Evolutionary conservation across 345 rosid species (phyloP).

Genomic region (Bruguiera sexangula): DNA sequence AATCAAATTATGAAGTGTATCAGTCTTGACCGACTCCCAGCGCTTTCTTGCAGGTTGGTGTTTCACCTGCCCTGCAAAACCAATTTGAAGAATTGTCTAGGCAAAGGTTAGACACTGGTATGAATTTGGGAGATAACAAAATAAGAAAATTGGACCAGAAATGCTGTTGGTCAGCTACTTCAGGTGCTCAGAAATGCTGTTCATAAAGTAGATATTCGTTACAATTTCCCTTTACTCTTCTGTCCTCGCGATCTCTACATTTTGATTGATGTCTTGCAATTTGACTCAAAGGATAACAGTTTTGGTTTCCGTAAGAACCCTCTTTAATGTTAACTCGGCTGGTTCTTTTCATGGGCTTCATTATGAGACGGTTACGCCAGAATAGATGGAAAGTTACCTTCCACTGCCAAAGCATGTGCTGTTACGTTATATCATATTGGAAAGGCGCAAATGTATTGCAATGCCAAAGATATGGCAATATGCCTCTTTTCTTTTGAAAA

Average conservation of each 20-base stretch:
- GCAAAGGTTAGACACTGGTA: constrained; percentile 32
- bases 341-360: neutral
- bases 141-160: constrained; percentile 42
- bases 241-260: neutral
- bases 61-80: constrained; percentile 63
- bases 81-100: constrained; percentile 66
- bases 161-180: constrained; percentile 79
- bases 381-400: no score
- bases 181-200: constrained; percentile 73
- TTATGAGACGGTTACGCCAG: neutral
- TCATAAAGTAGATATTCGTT: constrained; percentile 49
- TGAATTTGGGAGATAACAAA: constrained; percentile 36
- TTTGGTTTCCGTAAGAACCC: neutral
- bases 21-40: neutral
- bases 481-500: no score
- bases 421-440: neutral
- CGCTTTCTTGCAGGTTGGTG: constrained; percentile 50
- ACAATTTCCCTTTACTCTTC: neutral
- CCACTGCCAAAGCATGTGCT: neutral
- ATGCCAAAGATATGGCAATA: neutral
- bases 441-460: neutral
- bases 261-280: neutral
- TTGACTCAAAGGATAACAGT: neutral
- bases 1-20: neutral
- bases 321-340: neutral